Evolutionary conservation across 108 stramenopile species (phyloP).

Genomic region (Seminavis robusta): DNA sequence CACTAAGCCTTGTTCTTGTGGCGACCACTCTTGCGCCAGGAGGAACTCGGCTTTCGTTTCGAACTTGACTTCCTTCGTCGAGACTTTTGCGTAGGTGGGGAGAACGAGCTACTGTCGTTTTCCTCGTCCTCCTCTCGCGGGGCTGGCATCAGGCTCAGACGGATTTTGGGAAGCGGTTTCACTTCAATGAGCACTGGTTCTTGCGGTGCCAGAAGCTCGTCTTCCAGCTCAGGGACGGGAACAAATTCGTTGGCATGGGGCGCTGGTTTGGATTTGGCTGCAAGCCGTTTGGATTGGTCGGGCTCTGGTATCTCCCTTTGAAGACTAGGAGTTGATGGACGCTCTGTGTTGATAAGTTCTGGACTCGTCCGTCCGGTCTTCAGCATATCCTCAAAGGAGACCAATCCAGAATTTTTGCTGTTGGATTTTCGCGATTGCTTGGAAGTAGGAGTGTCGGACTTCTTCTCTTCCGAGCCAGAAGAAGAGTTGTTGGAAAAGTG

Average conservation of each 20-base stretch:
- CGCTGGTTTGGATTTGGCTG: slow-evolving; percentile 15
- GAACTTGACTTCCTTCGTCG: too few species aligned
- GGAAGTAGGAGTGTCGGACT: slow-evolving; percentile 3
- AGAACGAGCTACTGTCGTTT: too few species aligned
- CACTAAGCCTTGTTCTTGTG: too few species aligned
- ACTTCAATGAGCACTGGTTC: slow-evolving; percentile 79
- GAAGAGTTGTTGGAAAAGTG: slow-evolving; percentile 28
- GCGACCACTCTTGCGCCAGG: too few species aligned
- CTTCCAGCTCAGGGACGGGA: slow-evolving; percentile 24
- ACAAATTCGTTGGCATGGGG: slow-evolving; percentile 5
- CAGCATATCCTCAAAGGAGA: slow-evolving; percentile 55
- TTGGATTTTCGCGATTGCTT: slow-evolving; percentile 4
- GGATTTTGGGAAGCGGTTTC: slow-evolving; percentile 83
- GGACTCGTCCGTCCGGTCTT: slow-evolving; percentile 16
- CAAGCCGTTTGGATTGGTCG: slow-evolving; percentile 8
- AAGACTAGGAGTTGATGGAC: slow-evolving; percentile 1
- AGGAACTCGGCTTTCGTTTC: too few species aligned
- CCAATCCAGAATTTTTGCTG: slow-evolving; percentile 13
- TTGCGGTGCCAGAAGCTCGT: slow-evolving; percentile 16
- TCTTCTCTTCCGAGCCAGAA: slow-evolving; percentile 19
- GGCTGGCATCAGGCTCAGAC: slow-evolving; percentile 79
- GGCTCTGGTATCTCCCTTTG: not conserved
- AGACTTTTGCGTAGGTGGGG: too few species aligned
- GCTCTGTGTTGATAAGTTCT: not conserved
- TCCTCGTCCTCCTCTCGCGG: slow-evolving; percentile 88